Evolutionary conservation across 345 rosid genomes (phyloP).

Genomic region (Boechera stricta): DNA sequence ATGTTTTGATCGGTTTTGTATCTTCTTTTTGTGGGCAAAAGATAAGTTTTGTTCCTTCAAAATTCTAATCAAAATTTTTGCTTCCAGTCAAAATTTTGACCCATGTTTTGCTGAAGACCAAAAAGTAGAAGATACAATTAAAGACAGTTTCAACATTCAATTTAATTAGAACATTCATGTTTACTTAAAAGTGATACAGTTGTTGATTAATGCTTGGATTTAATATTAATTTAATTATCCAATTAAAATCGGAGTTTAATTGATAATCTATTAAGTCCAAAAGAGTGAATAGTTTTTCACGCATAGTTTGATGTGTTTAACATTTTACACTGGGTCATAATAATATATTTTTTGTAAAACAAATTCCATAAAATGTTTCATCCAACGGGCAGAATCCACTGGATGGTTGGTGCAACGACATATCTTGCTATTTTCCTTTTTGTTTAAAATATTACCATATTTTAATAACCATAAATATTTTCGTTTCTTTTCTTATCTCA

Average conservation of each 20-base stretch:
- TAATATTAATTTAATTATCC: not conserved
- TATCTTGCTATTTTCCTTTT: slow-evolving; percentile 10
- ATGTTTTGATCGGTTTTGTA: not conserved
- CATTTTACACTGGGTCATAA: not conserved
- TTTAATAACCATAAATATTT: not conserved
- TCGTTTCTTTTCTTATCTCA: not conserved
- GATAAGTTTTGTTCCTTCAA: not conserved
- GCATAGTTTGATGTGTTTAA: not conserved
- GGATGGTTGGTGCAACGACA: not conserved
- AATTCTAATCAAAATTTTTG: not conserved
- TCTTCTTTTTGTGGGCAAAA: no score
- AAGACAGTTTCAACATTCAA: no score
- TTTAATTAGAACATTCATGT: no score
- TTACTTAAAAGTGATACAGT: no score
- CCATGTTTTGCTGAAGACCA: no score
- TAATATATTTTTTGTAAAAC: not conserved
- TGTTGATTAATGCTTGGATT: no score
- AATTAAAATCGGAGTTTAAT: not conserved
- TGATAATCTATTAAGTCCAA: not conserved
- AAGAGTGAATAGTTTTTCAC: not conserved
- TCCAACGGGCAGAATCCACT: slow-evolving; percentile 27
- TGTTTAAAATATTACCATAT: not conserved
- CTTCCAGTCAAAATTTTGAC: no score
- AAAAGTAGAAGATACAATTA: no score
- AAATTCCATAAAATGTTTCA: not conserved